Evolutionary conservation across 768 basidiomycete species (phyloP), one percentile per base, ranked within the genome.

Genomic region (Suillus subaureus): DNA sequence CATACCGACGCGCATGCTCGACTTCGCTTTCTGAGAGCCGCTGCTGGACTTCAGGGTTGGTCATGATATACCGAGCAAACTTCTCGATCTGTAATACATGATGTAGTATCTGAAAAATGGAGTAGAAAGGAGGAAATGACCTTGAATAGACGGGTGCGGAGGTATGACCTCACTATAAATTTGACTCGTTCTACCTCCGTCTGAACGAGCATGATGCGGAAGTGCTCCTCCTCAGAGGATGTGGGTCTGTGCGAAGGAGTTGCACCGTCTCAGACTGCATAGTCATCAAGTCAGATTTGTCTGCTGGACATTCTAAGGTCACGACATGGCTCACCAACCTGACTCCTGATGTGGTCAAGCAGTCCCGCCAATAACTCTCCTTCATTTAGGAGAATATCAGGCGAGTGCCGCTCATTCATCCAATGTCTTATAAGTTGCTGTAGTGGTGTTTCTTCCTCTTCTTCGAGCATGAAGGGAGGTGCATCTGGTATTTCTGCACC

Each of bases 171-270:
- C 31, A 97, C 87, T 63, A 97, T 86, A 73, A 95, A 98, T 77
- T 95, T 96, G 70, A 94, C 93, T 49, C 96, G 87, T 74, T 98
- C 96, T 70, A 97, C 87, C 77, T 98, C 96, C 0, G 94, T 96
- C 78, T 96, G 94, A 0, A 93, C 96, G 62, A 98, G 89, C 83
- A 94, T 90, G 40, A 97, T 92, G 69, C 94, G 83, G 66, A 96
- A 92, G 71, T 98, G 95, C 68, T 98, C 96, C 67, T 97, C 94
- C 71, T 97, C 94, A 1, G 91, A 93, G 3, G 93, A 90, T 43
- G 87, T 85, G 0, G 93, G 74, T 97, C 94, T 31, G 87, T 87
- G 5, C 92, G 85, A 37, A 97, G 78, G 57, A 85, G 80, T 73
- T 87, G 93, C 42, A 93, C 93, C 64, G 86, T 87, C 68, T 92